Conservation (phyloP, 2,329 filamentous ascomycete species). For the Trichophyton verrucosum region DNA sequence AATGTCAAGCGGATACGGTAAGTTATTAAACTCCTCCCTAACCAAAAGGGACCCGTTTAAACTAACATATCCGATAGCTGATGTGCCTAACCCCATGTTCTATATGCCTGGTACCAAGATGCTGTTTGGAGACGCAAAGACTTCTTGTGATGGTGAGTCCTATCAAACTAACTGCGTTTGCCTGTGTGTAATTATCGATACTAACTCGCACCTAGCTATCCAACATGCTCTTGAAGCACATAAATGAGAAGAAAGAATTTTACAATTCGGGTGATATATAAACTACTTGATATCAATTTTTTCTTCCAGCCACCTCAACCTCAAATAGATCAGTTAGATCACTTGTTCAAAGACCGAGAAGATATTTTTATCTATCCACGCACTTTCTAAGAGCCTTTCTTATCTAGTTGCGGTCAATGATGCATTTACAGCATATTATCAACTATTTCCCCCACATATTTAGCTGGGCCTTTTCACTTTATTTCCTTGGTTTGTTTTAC, state of each 20-base stretch:
- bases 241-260: conserved; percentile 3
- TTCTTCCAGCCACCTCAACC: background rate
- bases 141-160: conserved; percentile 60
- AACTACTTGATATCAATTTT: background rate
- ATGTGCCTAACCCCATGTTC: conserved; percentile 89
- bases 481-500: too few relatives aligned
- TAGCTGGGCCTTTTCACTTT: too few relatives aligned
- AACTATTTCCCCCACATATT: too few relatives aligned
- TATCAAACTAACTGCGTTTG: too few relatives aligned
- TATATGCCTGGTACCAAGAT: conserved; percentile 82
- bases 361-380: too few relatives aligned
- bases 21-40: conserved; percentile 20
- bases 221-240: conserved; percentile 13
- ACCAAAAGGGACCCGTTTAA: too few relatives aligned
- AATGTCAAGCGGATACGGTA: conserved; percentile 76
- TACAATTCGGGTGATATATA: too few relatives aligned
- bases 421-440: too few relatives aligned
- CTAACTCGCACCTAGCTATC: conserved; percentile 9
- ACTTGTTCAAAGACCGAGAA: background rate
- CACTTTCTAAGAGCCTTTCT: background rate
- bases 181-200: background rate
- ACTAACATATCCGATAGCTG: conserved; percentile 41
- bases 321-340: conserved; percentile 1
- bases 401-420: too few relatives aligned
- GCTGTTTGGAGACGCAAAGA: conserved; percentile 83